Evolutionary conservation across 2,329 filamentous ascomycete genomes (phyloP), one percentile per base, ranked within the genome.

Genomic region (Aspergillus sp.): DNA sequence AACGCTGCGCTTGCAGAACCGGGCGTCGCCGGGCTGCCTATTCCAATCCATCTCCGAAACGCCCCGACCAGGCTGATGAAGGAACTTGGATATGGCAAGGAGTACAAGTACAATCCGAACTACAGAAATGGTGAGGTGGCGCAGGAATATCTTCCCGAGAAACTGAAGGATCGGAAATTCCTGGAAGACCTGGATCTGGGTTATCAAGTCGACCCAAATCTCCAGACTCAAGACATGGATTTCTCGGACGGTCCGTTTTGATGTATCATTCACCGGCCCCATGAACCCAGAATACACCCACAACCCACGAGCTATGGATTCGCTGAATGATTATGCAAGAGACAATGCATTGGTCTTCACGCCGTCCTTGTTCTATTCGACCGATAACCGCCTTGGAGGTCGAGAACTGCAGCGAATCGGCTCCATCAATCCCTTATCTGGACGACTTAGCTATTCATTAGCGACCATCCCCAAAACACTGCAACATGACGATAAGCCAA

Each of bases 101-200:
- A 92, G 73, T 99, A 99, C 77, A 98, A 98, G 76, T 98, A 99
- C 71, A 96, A 96, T 66, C 95, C 95, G 0, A 91, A 96, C 67
- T 99, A 94, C 70, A 78, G 85, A 54, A 87, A 93, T 61, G 95
- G 95, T 0, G 85, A 80, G 66, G 94, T 98, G 0, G 84, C 81
- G 63, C 95, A 99, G 78, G 90, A 93, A 24, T 99, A 98, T 75
- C 76, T 99, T n/a, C 95, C 95, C 0, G 88, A 91, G 11, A 84
- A 85, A 57, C 75, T 99, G 7, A 74, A 80, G 39, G 92, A 88
- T 0, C 82, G 90, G 52, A 80, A 70, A 20, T 98, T 98, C 70
- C 75, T 98, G 42, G 92, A 96, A 70, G 87, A 92, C 4, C 79
- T 82, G 47, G 90, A 98, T 75, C 73, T 99, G 58, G 94, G 94